Evolutionary conservation across 208 protist species (phyloP), one percentile per base, ranked within the genome.

Genomic region (Crithidia mellificae): DNA sequence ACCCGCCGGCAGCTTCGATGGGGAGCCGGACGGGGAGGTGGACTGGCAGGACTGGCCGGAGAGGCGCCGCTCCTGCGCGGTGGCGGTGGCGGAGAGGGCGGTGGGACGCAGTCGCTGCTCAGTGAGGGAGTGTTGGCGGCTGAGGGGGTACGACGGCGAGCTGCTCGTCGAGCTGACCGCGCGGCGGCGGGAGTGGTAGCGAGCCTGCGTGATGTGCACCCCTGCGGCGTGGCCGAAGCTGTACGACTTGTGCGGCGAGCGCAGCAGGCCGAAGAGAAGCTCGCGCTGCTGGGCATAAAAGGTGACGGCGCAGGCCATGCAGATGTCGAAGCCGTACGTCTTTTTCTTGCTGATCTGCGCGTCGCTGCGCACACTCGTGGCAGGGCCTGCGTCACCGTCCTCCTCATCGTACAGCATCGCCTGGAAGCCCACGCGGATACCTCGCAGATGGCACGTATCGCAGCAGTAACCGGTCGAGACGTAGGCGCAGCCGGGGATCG

Each of bases 241-340:
- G 59, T 82, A 82, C 9, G 63, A 44, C 29, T 36, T 6, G 43
- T 74, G 70, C 24, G 74, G 76, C 1, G 69, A 27, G 2, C 24
- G 63, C 30, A 85, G 22, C 2, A 73, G 71, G 0, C 36, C 46
- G 2, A 66, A 44, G 12, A 88, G 51, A 25, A 63, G 12, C 15
- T 71, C 51, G 3, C 41, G 68, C 32, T 82, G 78, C 24, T 57
- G 44, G 1, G 52, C 46, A 44, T 80, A 87, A 25, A 92, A 92
- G 56, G 68, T 83, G 6, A 83, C 66, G 17, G 81, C 87, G 63
- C 83, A 92, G n/a, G 68, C 76, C 29, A 85, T 61, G 62, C 87
- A 92, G 56, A 89, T 75, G 62, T 92, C 83, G 36, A 88, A 92
- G 47, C 83, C 87, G 32, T 78, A 75, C 34, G 25, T 76, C 38